phyloP scores from a whole-genome alignment of 2,329 filamentous ascomycete species.

The Teratosphaeria viscida region DNA sequence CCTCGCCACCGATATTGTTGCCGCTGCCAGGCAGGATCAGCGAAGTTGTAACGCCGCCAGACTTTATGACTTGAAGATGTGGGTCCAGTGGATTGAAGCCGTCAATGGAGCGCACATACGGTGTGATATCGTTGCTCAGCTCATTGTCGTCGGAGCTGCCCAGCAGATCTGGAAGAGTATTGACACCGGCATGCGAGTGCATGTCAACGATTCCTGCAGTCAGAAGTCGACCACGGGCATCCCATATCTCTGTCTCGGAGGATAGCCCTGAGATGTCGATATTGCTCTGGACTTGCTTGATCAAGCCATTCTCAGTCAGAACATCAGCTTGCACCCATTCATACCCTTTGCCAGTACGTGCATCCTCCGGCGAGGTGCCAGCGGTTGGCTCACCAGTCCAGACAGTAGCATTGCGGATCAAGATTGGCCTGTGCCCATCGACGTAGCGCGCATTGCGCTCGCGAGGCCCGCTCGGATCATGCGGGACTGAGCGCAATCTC shows the following conservation, averaged over 20 bases:
- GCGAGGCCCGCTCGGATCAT: constrained; percentile 46
- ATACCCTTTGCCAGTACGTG: constrained; percentile 49
- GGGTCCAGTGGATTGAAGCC: constrained; percentile 52
- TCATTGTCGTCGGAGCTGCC: constrained; percentile 55
- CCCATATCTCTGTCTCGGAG: constrained; percentile 41
- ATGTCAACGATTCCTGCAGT: constrained; percentile 62
- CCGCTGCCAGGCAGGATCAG: constrained; percentile 57
- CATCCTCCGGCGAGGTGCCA: constrained; percentile 45
- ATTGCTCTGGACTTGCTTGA: constrained; percentile 40
- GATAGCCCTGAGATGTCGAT: constrained; percentile 32
- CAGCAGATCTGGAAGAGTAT: constrained; percentile 44
- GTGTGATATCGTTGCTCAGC: constrained; percentile 52
- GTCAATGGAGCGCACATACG: constrained; percentile 58
- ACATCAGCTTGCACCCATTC: constrained; percentile 52
- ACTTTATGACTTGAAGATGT: constrained; percentile 60
- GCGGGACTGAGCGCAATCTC: constrained; percentile 44
- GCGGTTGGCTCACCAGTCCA: constrained; percentile 53
- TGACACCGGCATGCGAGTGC: constrained; percentile 57
- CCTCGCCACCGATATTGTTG: constrained; percentile 64
- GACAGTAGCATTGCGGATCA: constrained; percentile 57
- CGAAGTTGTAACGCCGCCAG: constrained; percentile 60
- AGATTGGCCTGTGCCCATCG: constrained; percentile 47
- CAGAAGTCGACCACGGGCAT: constrained; percentile 51
- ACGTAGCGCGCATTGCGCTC: constrained; percentile 52
- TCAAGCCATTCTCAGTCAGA: constrained; percentile 50